These are phyloP conservation scores for Chalaropsis thielavioides DNA, from an alignment of 2,329 filamentous ascomycete species.

Conservation along the genomic window DNA sequence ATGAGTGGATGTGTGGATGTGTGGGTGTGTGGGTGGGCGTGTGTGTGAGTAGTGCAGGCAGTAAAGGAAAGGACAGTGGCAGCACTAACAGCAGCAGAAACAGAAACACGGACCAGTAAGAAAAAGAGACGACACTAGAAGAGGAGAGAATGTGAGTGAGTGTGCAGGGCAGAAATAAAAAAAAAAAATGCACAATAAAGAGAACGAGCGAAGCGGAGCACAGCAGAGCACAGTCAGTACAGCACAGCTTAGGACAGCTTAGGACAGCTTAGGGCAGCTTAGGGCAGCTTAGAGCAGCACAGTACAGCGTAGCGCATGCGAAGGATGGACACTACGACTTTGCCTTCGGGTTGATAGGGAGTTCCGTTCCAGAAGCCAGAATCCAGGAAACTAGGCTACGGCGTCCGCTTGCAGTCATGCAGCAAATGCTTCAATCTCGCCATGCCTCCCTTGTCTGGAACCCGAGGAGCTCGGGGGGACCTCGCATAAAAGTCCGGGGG, in stretches of 20 bases:
- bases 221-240: too few relatives aligned
- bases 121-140: too few relatives aligned
- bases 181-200: too few relatives aligned
- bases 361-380: neutral
- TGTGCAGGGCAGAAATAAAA: too few relatives aligned
- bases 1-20: neutral
- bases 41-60: neutral
- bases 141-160: too few relatives aligned
- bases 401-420: neutral
- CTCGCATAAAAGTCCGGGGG: neutral
- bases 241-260: too few relatives aligned
- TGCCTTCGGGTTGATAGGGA: neutral
- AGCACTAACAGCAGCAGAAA: neutral
- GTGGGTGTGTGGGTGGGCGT: neutral
- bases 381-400: neutral
- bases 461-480: neutral
- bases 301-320: too few relatives aligned
- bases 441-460: conserved; percentile 1
- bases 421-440: neutral
- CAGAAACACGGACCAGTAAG: too few relatives aligned
- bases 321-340: too few relatives aligned
- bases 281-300: too few relatives aligned
- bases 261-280: too few relatives aligned
- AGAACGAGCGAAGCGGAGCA: too few relatives aligned
- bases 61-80: neutral